Conservation (phyloP, 192 early-diverging fungal genomes). For the Backusella westeae region DNA sequence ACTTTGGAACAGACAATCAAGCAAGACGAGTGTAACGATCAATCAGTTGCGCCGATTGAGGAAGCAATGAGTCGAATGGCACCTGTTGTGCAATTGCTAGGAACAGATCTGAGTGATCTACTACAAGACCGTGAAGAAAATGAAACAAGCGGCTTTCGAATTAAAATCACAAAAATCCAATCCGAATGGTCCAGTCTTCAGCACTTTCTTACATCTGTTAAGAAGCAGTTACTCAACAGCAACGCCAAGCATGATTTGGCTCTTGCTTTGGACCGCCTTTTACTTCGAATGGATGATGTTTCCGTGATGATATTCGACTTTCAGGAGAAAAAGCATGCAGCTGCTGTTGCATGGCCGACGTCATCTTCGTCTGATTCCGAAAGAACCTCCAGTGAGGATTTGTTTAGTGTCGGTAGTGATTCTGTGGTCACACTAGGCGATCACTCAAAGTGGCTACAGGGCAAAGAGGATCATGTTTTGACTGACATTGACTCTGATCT, state of each 20-base stretch:
- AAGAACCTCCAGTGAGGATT: conserved; percentile 3
- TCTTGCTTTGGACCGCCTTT: conserved; percentile 36
- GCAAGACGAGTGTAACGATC: conserved; percentile 33
- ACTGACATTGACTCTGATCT: conserved; percentile 3
- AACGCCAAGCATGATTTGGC: conserved; percentile 36
- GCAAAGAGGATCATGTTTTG: conserved; percentile 1
- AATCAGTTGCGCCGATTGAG: conserved; percentile 40
- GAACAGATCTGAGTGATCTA: background rate
- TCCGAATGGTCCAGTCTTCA: conserved; percentile 54
- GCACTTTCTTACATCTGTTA: conserved; percentile 51
- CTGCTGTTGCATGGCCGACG: conserved; percentile 8
- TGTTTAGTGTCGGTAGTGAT: conserved; percentile 5
- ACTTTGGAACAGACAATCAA: conserved; percentile 45
- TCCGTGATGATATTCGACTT: conserved; percentile 43
- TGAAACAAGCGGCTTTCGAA: background rate
- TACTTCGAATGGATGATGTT: conserved; percentile 41
- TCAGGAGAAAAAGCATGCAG: conserved; percentile 39
- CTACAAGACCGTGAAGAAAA: background rate
- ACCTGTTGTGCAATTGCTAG: conserved; percentile 44
- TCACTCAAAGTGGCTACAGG: conserved; percentile 3
- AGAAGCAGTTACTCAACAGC: conserved; percentile 42
- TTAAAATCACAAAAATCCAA: conserved; percentile 35
- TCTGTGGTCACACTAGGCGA: conserved; percentile 3
- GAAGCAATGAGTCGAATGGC: conserved; percentile 41
- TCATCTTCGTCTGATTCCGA: conserved; percentile 3